Base-by-base conservation (phyloP, 164 flowering plant genomes). In the Berberis vulgaris region DNA sequence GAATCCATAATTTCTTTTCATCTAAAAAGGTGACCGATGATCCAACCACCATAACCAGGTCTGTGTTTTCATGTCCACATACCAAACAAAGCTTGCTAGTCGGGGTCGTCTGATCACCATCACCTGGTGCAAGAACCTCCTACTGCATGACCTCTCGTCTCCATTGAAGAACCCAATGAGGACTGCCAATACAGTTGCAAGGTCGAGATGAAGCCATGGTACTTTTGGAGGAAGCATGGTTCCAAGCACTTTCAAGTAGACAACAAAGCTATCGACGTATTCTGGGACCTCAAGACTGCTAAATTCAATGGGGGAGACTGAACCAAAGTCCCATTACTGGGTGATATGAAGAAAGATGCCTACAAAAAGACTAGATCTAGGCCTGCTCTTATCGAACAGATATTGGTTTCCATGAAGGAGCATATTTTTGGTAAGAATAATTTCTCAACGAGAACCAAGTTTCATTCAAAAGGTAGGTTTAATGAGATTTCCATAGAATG, bases 271-370 rank as follows among this genome's bases (percentile, higher is more conserved):
- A 26, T 26, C 26, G 26, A 26, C 26, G 26, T 26, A 26, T 26
- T 26, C 26, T 26, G 0, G 26, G 26, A 26, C 26, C 26, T 26
- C 26, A 26, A 26, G 0, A 26, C 26, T 26, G 26, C 26, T 26
- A 26, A 26, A 26, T 26, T 26, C 26, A 26, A 26, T 26, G 26
- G 26, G 26, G 26, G 26, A 26, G 88, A 79, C 84, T 1, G 88
- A 86, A 79, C 91, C 91, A 0, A 66, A 6, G 40, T 76, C 86
- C 1, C 86, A 81, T 61, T 86, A 13, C 73, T 83, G n/a, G 91
- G 91, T 10, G 86, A 86, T 68, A 66, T 79, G n/a, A 86, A 74
- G 80, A 84, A 82, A 63, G 86, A 84, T 58, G 91, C 88, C 2
- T 86, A 79, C 13, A 76, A 82, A 71, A 83, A 75, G 69, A 82